Percentiles rank a stretch among this genome's conserved stretches.
These are phyloP conservation scores for Huntiella omanensis DNA, from an alignment of 2,329 filamentous ascomycete genomes.

Conservation along the genomic window DNA sequence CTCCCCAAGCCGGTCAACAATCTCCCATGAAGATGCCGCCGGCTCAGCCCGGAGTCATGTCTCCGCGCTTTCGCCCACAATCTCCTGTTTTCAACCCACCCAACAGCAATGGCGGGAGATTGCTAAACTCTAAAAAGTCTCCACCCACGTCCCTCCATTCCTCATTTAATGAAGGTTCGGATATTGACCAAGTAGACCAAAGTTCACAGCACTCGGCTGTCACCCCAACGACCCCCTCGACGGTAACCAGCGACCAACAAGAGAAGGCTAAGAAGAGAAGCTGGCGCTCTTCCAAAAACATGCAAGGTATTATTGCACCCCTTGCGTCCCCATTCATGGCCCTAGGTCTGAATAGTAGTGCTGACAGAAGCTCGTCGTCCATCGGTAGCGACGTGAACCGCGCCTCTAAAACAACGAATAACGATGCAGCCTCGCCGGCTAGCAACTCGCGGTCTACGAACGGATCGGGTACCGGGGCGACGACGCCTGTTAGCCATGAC, in stretches of 20 bases:
- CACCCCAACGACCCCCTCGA: slow-evolving; percentile 15
- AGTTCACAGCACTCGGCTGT: slow-evolving; percentile 5
- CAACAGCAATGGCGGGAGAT: slow-evolving; percentile 11
- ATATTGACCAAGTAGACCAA: slow-evolving; percentile 56
- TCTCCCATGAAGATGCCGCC: too few relatives aligned
- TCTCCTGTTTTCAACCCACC: not conserved
- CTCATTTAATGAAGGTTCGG: slow-evolving; percentile 62
- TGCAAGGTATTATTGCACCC: slow-evolving; percentile 22
- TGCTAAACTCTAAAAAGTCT: slow-evolving; percentile 47
- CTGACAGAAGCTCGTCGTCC: slow-evolving; percentile 48
- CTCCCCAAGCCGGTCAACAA: too few relatives aligned
- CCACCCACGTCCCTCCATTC: slow-evolving; percentile 63
- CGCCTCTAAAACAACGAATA: slow-evolving; percentile 26
- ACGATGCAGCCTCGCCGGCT: too few relatives aligned
- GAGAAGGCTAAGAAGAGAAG: slow-evolving; percentile 54
- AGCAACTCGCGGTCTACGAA: slow-evolving; percentile 17
- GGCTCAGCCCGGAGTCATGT: too few relatives aligned
- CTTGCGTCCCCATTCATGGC: slow-evolving; percentile 20
- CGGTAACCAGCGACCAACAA: slow-evolving; percentile 21
- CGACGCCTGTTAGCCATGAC: not conserved
- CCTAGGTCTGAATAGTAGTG: slow-evolving; percentile 42
- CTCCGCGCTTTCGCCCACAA: not conserved
- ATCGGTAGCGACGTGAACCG: slow-evolving; percentile 41
- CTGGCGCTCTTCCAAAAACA: slow-evolving; percentile 49
- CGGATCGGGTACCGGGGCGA: slow-evolving; percentile 28